phyloP scores from a whole-genome alignment of 1,284 basidiomycete species.

The Cyathus pygmaeus region DNA sequence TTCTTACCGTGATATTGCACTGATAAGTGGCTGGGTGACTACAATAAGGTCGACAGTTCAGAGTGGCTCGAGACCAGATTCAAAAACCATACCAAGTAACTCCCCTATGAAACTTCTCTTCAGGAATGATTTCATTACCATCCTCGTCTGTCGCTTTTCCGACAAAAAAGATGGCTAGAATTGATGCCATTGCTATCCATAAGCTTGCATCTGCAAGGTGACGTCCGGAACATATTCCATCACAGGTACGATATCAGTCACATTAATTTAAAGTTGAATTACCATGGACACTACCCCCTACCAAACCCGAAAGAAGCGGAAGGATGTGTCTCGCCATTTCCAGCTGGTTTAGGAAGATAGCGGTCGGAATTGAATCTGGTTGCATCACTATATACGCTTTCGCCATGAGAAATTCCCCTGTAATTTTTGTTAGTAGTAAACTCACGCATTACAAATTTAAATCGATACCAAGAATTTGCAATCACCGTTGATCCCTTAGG shows the following conservation, averaged over 20 bases:
- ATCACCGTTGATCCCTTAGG: slow-evolving; percentile 18
- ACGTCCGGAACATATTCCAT: not conserved
- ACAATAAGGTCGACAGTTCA: too few relatives aligned
- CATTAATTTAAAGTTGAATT: not conserved
- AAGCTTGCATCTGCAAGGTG: not conserved
- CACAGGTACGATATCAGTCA: not conserved
- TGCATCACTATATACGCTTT: slow-evolving; percentile 12
- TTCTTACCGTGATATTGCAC: too few relatives aligned
- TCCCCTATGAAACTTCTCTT: not conserved
- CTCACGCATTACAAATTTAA: slow-evolving; percentile 2
- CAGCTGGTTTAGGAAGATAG: slow-evolving; percentile 10
- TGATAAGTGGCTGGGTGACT: too few relatives aligned
- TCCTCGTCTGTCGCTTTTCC: not conserved
- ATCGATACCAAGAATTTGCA: slow-evolving; percentile 17
- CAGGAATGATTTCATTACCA: not conserved
- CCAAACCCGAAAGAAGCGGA: slow-evolving; percentile 10
- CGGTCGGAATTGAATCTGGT: slow-evolving; percentile 10
- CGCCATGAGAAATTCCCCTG: slow-evolving; percentile 12
- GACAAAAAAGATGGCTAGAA: not conserved
- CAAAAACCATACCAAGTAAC: too few relatives aligned
- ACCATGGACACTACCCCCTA: not conserved
- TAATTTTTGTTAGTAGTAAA: not conserved
- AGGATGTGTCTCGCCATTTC: slow-evolving; percentile 10
- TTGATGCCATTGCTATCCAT: not conserved
- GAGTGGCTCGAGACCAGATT: too few relatives aligned